Percentiles rank a stretch among this genome's conserved stretches.
Evolutionary conservation across 2,329 filamentous ascomycete genomes (phyloP).

Genomic region (Paecilomyces sp.): DNA sequence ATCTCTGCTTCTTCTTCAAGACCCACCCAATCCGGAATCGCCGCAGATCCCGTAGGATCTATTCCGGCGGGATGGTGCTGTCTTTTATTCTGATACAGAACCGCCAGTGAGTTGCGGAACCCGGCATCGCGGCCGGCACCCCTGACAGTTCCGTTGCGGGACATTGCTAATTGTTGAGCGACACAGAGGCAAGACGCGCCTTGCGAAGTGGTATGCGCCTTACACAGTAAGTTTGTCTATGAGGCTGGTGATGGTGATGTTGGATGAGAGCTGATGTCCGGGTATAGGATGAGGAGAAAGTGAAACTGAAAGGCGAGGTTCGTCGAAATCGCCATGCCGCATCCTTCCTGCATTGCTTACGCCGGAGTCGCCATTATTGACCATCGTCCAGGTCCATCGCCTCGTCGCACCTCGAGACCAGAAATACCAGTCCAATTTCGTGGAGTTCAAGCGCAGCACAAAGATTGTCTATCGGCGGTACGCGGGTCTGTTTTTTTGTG

Average conservation of each 20-base stretch:
- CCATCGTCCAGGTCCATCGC: conserved; percentile 66
- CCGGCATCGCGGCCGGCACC: background rate
- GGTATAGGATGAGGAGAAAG: conserved; percentile 82
- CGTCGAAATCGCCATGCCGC: conserved; percentile 10
- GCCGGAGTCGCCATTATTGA: conserved; percentile 1
- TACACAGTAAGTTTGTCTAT: conserved; percentile 58
- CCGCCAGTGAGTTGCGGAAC: conserved; percentile 57
- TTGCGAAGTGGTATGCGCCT: conserved; percentile 98
- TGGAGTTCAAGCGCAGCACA: conserved; percentile 66
- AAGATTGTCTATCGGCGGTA: conserved; percentile 98
- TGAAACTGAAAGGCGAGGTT: conserved; percentile 97
- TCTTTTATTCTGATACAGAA: conserved; percentile 90
- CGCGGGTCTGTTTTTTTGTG: conserved; percentile 97
- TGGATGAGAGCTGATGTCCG: conserved; percentile 4
- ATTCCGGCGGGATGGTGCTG: conserved; percentile 48
- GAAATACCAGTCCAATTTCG: conserved; percentile 99
- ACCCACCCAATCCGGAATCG: background rate
- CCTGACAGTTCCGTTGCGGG: conserved; percentile 4
- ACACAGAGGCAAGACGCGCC: conserved; percentile 85
- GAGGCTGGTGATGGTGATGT: background rate
- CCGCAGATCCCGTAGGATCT: background rate
- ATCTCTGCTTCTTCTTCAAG: background rate
- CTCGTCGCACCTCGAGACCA: conserved; percentile 96
- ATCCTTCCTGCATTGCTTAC: background rate
- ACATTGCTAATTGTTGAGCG: conserved; percentile 12